Evolutionary conservation across 495 filamentous ascomycete species (phyloP).

Genomic region (Parmelia sp.): DNA sequence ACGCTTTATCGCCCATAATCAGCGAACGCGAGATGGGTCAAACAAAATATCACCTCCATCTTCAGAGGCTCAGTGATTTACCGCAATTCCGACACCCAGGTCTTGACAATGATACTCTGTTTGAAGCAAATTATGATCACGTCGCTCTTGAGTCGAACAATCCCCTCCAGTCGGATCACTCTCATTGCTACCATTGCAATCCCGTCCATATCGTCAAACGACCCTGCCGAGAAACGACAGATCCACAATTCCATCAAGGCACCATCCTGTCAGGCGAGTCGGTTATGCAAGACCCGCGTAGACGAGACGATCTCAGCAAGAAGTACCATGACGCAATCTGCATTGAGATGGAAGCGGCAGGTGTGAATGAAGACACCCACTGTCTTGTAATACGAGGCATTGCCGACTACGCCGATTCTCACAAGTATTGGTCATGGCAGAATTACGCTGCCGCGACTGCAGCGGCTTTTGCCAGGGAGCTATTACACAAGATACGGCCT

Average conservation of each 20-base stretch:
- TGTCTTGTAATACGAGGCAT: conserved; percentile 39
- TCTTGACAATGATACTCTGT: conserved; percentile 20
- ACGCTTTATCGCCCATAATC: background rate
- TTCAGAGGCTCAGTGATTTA: too few relatives aligned
- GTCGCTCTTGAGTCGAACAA: too few relatives aligned
- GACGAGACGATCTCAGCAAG: conserved; percentile 28
- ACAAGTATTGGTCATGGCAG: conserved; percentile 39
- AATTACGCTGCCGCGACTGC: conserved; percentile 36
- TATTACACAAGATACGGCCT: too few relatives aligned
- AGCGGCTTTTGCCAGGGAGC: conserved; percentile 36
- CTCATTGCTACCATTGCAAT: too few relatives aligned
- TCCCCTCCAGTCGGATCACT: too few relatives aligned
- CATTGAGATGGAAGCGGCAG: conserved; percentile 44
- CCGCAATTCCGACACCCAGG: background rate
- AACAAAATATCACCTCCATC: background rate
- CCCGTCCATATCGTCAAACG: conserved; percentile 4
- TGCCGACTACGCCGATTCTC: conserved; percentile 41
- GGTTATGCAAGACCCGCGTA: conserved; percentile 31
- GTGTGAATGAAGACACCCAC: conserved; percentile 36
- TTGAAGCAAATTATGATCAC: conserved; percentile 17
- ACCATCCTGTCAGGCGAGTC: conserved; percentile 33
- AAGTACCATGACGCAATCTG: conserved; percentile 19
- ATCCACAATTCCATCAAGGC: conserved; percentile 31
- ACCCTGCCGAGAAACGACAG: conserved; percentile 11
- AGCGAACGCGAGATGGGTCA: background rate